Evolutionary conservation across 148 eudicot species (phyloP), one percentile per base, ranked within the genome.

Genomic region (Silene uniflora): DNA sequence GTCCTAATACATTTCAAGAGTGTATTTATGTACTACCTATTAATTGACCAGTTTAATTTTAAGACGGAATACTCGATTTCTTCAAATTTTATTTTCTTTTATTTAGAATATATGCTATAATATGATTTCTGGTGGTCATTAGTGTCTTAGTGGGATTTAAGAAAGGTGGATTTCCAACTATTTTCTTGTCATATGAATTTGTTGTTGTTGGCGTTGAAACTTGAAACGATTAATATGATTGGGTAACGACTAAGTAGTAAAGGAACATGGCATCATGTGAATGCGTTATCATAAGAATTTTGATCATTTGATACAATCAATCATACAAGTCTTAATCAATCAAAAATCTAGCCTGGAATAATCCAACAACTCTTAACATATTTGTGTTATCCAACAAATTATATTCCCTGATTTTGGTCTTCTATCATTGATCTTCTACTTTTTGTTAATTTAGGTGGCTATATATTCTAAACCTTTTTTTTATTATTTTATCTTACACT

Each of bases 251-350:
- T 64, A 46, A 62, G 27, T 19, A 65, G 49, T 49, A 52, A 25
- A 32, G 35, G 75, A 75, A 71, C 83, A 71, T 76, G 75, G 64
- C 72, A 80, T 69, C 82, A 80, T 80, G 82, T 80, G 82, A 35
- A 69, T 23, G 8, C 1, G 59, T 52, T 65, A 22, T 7, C 61
- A 39, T 42, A 21, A 44, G 25, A 44, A 68, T 18, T 42, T 19
- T 68, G 17, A 68, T 68, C 55, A 42, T 19, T 44, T 42, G 16
- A 44, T 68, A 68, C 72, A 68, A 46, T 52, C 24, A 47, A 47
- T 52, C 55, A 68, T 42, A 68, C 47, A 68, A 25, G 72, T 68
- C 72, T 21, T 42, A 27, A 68, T 68, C 46, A 68, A 49, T 58
- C 13, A 62, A 13, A 49, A 54, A 52, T 59, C 63, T 66, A 52